Base-by-base conservation (phyloP, 257 asterid genomes). In the Buddleja alternifolia region DNA sequence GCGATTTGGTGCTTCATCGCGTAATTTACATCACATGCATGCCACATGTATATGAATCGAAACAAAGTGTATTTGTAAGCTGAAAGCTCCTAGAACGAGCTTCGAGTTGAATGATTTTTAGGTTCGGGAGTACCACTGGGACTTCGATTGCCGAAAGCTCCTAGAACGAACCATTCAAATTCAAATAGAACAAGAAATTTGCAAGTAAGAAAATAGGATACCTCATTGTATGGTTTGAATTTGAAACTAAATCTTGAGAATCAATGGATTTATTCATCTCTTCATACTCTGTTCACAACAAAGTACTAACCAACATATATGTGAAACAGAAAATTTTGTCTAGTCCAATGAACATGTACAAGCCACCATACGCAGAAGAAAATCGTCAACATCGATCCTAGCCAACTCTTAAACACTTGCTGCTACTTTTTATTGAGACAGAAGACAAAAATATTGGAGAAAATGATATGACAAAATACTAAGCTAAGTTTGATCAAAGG, bases 391-490 rank as follows among this genome's bases (percentile, higher is more conserved):
- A 42, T 60, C 12, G 41, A 48, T 50, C 25, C 64, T 50, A 66
- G 53, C 48, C 4, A 15, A 63, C 61, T 39, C 50, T 69, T 23
- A 8, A 34, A 53, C 71, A 40, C 29, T 10, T 16, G 19, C 20
- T 46, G 45, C 80, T 57, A 48, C 8, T 71, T 66, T 67, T 66
- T 67, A 72, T 71, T 76, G 63, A 65, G 60, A 55, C 25, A 56
- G 55, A 42, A 58, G 36, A 23, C n/a, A 47, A 25, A 10, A 58
- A 14, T 41, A 34, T 50, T 40, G 60, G 36, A 64, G 36, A 25
- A 60, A 45, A 52, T 45, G 39, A 54, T 58, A 58, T 29, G 54
- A 57, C 41, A 7, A 50, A 41, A 57, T 46, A 46, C 67, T 41
- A 40, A 20, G 29, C 21, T 42, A 44, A 29, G 37, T 19, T 29